Evolutionary conservation across 2,329 filamentous ascomycete species (phyloP).

Genomic region (Alternaria sp.): DNA sequence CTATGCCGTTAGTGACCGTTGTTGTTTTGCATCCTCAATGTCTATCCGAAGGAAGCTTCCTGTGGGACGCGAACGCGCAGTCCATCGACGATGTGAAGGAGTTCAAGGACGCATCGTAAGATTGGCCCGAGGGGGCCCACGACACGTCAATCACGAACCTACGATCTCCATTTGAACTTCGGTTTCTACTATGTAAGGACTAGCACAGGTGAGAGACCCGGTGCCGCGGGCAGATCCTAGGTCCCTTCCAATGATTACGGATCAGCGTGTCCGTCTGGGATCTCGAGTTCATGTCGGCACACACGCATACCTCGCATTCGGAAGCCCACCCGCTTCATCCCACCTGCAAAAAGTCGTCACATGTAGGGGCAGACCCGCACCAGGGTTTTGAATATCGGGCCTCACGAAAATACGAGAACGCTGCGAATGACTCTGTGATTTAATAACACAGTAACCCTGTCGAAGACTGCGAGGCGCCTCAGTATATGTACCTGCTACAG

Average conservation of each 20-base stretch:
- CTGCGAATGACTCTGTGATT: slow-evolving; percentile 5
- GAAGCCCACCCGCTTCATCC: slow-evolving; percentile 14
- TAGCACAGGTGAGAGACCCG: slow-evolving; percentile 26
- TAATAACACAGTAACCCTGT: slow-evolving; percentile 10
- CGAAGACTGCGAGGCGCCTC: slow-evolving; percentile 1
- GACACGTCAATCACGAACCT: slow-evolving; percentile 24
- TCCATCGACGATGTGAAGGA: slow-evolving; percentile 19
- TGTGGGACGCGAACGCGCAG: slow-evolving; percentile 3
- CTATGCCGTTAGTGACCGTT: slow-evolving; percentile 8
- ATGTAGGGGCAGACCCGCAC: slow-evolving; percentile 9
- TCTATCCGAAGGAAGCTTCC: background rate
- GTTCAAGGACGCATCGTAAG: slow-evolving; percentile 19
- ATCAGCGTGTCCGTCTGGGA: slow-evolving; percentile 13
- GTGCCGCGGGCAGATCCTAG: slow-evolving; percentile 23
- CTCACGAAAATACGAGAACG: slow-evolving; percentile 5
- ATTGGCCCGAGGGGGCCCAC: slow-evolving; percentile 21
- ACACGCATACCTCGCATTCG: slow-evolving; percentile 18
- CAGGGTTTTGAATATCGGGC: slow-evolving; percentile 8
- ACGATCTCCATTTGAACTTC: slow-evolving; percentile 31
- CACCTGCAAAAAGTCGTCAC: slow-evolving; percentile 17
- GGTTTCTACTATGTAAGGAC: slow-evolving; percentile 20
- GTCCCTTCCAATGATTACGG: slow-evolving; percentile 12
- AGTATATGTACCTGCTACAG: slow-evolving; percentile 26
- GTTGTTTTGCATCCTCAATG: slow-evolving; percentile 13
- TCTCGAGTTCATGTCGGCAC: slow-evolving; percentile 18